Conservation (phyloP, 768 basidiomycete species). For the Mycena haematopus region DNA sequence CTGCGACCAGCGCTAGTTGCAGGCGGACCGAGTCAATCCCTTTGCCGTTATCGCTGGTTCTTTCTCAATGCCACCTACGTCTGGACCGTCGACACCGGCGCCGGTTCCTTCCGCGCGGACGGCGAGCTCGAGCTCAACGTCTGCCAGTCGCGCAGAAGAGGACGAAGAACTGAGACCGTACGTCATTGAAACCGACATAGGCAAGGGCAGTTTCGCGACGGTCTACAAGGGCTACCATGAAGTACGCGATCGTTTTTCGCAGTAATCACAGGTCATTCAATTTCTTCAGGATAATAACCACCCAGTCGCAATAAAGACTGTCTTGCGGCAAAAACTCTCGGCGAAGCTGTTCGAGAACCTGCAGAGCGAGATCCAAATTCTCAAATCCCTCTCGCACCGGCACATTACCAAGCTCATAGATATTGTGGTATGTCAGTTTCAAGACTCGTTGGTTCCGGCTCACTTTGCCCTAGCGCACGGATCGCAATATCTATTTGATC, state of each 20-base stretch:
- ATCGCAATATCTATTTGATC: constrained; percentile 87
- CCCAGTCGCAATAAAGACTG: constrained; percentile 93
- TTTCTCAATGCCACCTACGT: constrained; percentile 9
- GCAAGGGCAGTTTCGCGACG: constrained; percentile 94
- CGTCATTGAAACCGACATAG: constrained; percentile 76
- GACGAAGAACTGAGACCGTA: constrained; percentile 81
- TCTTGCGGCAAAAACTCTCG: constrained; percentile 85
- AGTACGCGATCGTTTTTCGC: constrained; percentile 50
- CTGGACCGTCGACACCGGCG: constrained; percentile 13
- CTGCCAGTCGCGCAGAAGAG: constrained; percentile 41
- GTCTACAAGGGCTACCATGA: constrained; percentile 95
- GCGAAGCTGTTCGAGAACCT: constrained; percentile 95
- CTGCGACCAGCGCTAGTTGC: too few species aligned
- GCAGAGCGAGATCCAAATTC: constrained; percentile 97
- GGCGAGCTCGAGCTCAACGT: constrained; percentile 23
- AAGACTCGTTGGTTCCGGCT: constrained; percentile 29
- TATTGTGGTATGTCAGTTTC: constrained; percentile 70
- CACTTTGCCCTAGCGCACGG: constrained; percentile 59
- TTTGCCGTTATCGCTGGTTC: constrained; percentile 1
- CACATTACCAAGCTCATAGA: constrained; percentile 94
- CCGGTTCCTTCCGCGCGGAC: constrained; percentile 17
- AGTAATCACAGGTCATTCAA: not conserved
- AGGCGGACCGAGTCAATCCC: too few species aligned
- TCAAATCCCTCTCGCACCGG: constrained; percentile 90
- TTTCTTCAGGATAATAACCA: constrained; percentile 68